Evolutionary conservation across 176 grass and related monocot genomes (phyloP), one percentile per base, ranked within the genome.

Genomic region (Juncus effusus): DNA sequence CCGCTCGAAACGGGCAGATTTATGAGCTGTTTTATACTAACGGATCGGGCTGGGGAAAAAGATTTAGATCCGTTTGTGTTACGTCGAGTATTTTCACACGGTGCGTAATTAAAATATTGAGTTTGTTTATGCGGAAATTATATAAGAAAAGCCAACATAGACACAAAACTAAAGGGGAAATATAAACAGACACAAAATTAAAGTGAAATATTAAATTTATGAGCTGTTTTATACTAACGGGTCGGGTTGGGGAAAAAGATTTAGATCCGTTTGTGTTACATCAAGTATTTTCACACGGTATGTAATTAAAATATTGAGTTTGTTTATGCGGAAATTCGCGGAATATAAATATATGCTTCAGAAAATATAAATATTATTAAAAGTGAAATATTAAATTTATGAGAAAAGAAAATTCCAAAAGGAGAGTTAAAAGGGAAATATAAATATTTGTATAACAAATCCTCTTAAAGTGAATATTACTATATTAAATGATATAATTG

Each of bases 41-140:
- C 79, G 93, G 93, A 56, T 97, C 93, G 42, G 82, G 88, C 41
- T 97, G 93, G 93, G 82, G 78, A 76, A 97, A 92, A 70, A 79
- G 85, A 57, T 97, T 85, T 56, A 84, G 93, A 74, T 88, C 83
- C 65, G 72, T 97, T 81, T 97, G 93, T 69, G 75, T 92, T 61
- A 92, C 93, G 49, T 79, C 82, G 49, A 97, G 80, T 47, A 67
- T 97, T 85, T 74, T 97, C 72, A 91, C 84, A 42, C 87, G 93
- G 93, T 97, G 77, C n/a, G 8, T 62, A 42, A 69, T 7, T 45
- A 45, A 47, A 47, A 47, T 47, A 6, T 47, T 5, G 44, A 6
- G 9, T 47, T 47, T 47, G 44, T 47, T 47, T 28, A 28, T 28
- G 19, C 19, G 19, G 1, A 28, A 28, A 28, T 28, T 28, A n/a